Evolutionary conservation across 768 basidiomycete genomes (phyloP).

Genomic region (Lactifluus echinatus): DNA sequence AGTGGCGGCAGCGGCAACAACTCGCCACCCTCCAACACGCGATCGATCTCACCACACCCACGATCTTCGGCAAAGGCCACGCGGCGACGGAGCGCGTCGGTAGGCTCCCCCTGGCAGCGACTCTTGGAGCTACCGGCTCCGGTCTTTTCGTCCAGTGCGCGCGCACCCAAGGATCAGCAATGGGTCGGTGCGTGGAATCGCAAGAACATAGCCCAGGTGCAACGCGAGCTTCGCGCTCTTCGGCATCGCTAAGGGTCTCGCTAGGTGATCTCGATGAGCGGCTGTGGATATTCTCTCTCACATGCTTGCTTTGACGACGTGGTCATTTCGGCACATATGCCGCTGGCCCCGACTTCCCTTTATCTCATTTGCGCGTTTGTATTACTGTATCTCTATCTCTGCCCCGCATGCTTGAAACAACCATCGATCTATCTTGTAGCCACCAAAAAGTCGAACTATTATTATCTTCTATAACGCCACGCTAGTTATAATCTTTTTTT

Average conservation of each 20-base stretch:
- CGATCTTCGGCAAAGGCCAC: neutral
- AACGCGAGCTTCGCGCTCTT: constrained; percentile 30
- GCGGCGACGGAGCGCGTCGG: constrained; percentile 13
- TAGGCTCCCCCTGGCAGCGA: neutral
- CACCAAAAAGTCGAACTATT: neutral
- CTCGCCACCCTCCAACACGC: neutral
- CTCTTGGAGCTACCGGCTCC: neutral
- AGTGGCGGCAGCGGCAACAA: too few species aligned
- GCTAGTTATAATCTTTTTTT: neutral
- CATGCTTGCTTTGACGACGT: neutral
- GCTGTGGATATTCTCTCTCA: neutral
- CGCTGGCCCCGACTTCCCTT: neutral
- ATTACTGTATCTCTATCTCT: neutral
- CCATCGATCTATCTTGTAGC: neutral
- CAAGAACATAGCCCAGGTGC: constrained; percentile 16
- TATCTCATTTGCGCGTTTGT: neutral
- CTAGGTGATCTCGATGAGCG: neutral
- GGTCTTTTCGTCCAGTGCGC: constrained; percentile 13
- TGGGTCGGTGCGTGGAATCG: constrained; percentile 22
- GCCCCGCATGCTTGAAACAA: neutral
- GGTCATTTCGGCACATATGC: neutral
- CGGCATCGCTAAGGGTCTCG: constrained; percentile 20
- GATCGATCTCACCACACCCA: neutral
- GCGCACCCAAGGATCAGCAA: constrained; percentile 13
- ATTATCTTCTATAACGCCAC: neutral